A percentile compares a stretch with the other conserved stretches of the same genome.
Evolutionary conservation across 108 stramenopile genomes (phyloP).

Genomic region (Nitzschia inconspicua): DNA sequence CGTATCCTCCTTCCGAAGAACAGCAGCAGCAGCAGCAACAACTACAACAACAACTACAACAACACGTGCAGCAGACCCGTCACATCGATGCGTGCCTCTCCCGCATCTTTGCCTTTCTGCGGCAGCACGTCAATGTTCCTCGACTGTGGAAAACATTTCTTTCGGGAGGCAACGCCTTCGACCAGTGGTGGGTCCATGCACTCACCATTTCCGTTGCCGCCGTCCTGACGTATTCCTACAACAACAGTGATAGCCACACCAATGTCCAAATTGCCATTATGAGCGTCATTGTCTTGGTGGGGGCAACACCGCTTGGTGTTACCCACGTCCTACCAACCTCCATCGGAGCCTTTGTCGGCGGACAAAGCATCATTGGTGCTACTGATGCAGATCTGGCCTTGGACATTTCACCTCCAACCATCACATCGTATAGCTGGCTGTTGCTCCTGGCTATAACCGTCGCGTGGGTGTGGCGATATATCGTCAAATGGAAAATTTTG

Average conservation of each 20-base stretch:
- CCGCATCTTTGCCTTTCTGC: no score
- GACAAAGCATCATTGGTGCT: slow-evolving; percentile 46
- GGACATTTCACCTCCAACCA: no score
- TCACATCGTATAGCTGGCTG: slow-evolving; percentile 34
- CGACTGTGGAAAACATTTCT: no score
- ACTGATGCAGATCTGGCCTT: neutral
- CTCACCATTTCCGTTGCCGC: slow-evolving; percentile 27
- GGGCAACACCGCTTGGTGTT: slow-evolving; percentile 26
- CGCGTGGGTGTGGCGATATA: slow-evolving; percentile 28
- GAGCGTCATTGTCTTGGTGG: slow-evolving; percentile 41
- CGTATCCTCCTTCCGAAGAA: no score
- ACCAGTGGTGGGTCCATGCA: slow-evolving; percentile 37
- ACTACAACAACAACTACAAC: no score
- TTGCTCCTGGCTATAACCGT: slow-evolving; percentile 21
- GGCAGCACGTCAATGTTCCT: no score
- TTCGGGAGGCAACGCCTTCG: no score
- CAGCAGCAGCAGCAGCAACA: no score
- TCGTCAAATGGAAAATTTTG: slow-evolving; percentile 21
- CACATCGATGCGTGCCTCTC: no score
- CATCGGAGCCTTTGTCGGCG: slow-evolving; percentile 47
- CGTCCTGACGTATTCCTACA: slow-evolving; percentile 33
- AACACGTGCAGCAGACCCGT: no score
- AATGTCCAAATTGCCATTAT: slow-evolving; percentile 51
- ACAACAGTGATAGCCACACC: slow-evolving; percentile 12
- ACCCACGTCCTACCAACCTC: slow-evolving; percentile 32